Percentiles rank a stretch among this genome's conserved stretches.
Conservation (phyloP, 106 monocot species). For the Dendrobium huoshanense region DNA sequence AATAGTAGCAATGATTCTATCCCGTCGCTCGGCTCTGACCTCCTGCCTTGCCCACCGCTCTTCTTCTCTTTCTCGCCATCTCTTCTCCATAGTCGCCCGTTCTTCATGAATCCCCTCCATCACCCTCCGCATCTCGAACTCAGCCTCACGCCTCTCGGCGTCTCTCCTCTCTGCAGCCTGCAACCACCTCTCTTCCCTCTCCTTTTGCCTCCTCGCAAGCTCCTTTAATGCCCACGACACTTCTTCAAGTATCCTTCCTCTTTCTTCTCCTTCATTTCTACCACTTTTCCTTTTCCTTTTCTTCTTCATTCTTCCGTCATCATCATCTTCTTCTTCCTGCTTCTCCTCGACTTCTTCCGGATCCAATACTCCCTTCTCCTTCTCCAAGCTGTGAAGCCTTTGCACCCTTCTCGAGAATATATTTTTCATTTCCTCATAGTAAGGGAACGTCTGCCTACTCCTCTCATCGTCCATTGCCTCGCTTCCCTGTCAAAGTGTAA, state of each 20-base stretch:
- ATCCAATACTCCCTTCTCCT: constrained; percentile 9
- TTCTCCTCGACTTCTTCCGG: constrained; percentile 27
- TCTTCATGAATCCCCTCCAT: constrained; percentile 50
- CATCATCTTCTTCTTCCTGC: constrained; percentile 3
- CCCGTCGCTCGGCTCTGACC: constrained; percentile 48
- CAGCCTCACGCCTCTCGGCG: constrained; percentile 45
- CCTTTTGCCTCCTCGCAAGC: constrained; percentile 48
- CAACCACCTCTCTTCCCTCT: constrained; percentile 51
- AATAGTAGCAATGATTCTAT: constrained; percentile 42
- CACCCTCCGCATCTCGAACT: constrained; percentile 44
- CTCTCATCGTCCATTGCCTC: constrained; percentile 36
- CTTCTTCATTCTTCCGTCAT: not conserved
- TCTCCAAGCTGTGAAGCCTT: constrained; percentile 20
- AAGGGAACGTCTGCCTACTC: constrained; percentile 40
- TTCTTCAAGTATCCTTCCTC: constrained; percentile 7
- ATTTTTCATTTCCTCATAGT: constrained; percentile 62
- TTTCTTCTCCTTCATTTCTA: constrained; percentile 3
- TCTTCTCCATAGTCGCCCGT: constrained; percentile 41
- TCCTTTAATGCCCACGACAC: constrained; percentile 44
- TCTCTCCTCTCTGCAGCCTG: constrained; percentile 54
- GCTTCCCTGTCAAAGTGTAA: constrained; percentile 27
- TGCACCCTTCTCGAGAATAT: constrained; percentile 47
- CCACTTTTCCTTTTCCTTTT: constrained; percentile 17
- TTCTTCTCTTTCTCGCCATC: constrained; percentile 70
- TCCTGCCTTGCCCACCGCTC: constrained; percentile 52